Evolutionary conservation across 176 grass and related monocot species (phyloP).

Genomic region (Oryza meridionalis): DNA sequence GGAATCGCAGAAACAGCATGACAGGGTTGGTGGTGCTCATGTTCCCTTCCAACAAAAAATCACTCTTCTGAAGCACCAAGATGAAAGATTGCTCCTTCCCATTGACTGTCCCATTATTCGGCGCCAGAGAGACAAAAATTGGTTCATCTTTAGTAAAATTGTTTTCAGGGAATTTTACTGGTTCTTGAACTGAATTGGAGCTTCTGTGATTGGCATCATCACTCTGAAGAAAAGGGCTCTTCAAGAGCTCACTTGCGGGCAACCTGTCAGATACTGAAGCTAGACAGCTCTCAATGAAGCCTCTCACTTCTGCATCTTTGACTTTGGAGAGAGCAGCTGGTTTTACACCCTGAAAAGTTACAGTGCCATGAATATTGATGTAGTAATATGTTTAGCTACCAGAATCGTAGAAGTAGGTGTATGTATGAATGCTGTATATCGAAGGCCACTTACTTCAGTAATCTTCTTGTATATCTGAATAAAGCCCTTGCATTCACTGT

Average conservation of each 20-base stretch:
- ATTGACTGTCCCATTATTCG: constrained; percentile 21
- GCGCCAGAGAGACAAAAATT: constrained; percentile 37
- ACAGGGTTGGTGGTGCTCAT: constrained; percentile 24
- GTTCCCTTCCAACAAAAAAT: constrained; percentile 39
- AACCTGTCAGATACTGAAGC: constrained; percentile 44
- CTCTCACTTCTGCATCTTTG: constrained; percentile 48
- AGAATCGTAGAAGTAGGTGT: background rate
- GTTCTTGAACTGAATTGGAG: constrained; percentile 9
- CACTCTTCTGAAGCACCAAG: constrained; percentile 37
- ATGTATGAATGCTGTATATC: background rate
- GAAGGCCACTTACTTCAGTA: constrained; percentile 45
- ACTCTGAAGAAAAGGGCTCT: constrained; percentile 46
- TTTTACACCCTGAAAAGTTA: constrained; percentile 51
- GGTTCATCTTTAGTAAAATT: background rate
- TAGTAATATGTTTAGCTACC: background rate
- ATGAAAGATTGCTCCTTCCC: constrained; percentile 13
- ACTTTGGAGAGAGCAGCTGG: constrained; percentile 60
- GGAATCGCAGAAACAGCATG: constrained; percentile 39
- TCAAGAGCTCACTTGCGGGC: constrained; percentile 45
- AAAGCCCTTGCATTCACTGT: constrained; percentile 52
- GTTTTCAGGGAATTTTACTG: background rate
- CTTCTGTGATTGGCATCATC: constrained; percentile 16
- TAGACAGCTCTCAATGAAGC: constrained; percentile 57
- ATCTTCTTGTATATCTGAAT: constrained; percentile 64
- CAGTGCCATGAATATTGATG: background rate